phyloP scores from a whole-genome alignment of 2,329 filamentous ascomycete species.

The Neofusicoccum ribis region DNA sequence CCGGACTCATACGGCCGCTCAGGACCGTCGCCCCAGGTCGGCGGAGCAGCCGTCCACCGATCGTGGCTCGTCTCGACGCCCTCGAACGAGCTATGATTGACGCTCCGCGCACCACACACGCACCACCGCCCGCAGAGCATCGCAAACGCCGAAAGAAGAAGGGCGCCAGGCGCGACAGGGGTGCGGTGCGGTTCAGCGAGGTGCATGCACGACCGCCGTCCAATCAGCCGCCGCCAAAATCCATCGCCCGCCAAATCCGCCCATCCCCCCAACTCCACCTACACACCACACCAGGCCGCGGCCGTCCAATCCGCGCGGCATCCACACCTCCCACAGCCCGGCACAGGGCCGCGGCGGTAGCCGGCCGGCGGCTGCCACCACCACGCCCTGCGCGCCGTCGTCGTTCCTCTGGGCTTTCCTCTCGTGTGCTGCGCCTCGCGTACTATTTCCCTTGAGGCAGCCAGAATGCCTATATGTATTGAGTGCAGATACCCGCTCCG shows the following conservation, averaged over 20 bases:
- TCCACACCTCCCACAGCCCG: neutral
- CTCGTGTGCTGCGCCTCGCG: constrained; percentile 1
- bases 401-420: neutral
- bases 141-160: neutral
- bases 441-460: neutral
- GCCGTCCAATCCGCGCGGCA: neutral
- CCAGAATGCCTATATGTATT: constrained; percentile 42
- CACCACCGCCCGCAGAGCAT: neutral
- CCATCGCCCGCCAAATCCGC: neutral
- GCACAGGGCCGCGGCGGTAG: neutral
- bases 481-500: constrained; percentile 45
- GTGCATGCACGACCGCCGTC: neutral
- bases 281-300: neutral
- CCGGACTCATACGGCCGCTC: neutral
- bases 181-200: neutral
- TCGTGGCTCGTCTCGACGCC: neutral
- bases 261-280: neutral
- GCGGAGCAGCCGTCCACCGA: neutral
- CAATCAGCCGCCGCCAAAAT: neutral
- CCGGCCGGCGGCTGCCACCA: neutral
- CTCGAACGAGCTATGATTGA: constrained; percentile 8
- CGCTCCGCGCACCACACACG: neutral
- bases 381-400: neutral
- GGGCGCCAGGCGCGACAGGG: neutral
- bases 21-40: neutral